Base-by-base conservation (phyloP, 495 filamentous ascomycete genomes). In the Annulohypoxylon stygium region DNA sequence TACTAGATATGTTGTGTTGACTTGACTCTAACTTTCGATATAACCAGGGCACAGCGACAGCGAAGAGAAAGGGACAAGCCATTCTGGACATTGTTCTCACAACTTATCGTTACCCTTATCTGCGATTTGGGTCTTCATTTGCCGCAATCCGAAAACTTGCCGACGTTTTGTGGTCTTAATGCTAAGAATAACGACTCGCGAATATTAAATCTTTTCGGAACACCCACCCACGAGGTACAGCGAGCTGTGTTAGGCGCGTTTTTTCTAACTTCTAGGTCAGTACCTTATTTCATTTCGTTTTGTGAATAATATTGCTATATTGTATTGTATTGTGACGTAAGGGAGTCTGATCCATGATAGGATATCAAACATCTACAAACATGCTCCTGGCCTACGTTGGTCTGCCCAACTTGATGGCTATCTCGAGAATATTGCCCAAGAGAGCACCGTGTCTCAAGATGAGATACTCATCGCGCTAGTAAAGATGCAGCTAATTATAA, bases 161-260 rank as follows among this genome's bases (percentile, higher is more conserved):
- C 77, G 47, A 65, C 50, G 74, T 41, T 67, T 61, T 43, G 50
- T 65, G 41, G 33, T 11, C 23, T 54, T 33, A 36, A 30, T 6
- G 30, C 30, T n/a, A 71, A 58, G 30, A 60, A 65, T 33, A 41
- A 14, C 33, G 61, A 70, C 18, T 51, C 50, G 14, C 59, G 60
- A 34, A 53, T 53, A 45, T 14, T 60, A 12, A 63, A 34, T 25
- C 18, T 64, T 12, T 51, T 30, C 8, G n/a, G 60, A 53, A 57
- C 34, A 11, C 83, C 82, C 62, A 86, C 84, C 0, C 71, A 85
- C 47, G 88, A 88, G 67, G 87, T 89, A 69, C 79, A 84, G 39
- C 80, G 89, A 51, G 84, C 86, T 25, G 82, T 84, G 25, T 78
- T 89, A 16, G 88, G 86, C 10, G 84, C 84, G 60, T 90, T 87